Base-by-base conservation (phyloP, 2,329 filamentous ascomycete species). In the Phaeoacremonium minimum region DNA sequence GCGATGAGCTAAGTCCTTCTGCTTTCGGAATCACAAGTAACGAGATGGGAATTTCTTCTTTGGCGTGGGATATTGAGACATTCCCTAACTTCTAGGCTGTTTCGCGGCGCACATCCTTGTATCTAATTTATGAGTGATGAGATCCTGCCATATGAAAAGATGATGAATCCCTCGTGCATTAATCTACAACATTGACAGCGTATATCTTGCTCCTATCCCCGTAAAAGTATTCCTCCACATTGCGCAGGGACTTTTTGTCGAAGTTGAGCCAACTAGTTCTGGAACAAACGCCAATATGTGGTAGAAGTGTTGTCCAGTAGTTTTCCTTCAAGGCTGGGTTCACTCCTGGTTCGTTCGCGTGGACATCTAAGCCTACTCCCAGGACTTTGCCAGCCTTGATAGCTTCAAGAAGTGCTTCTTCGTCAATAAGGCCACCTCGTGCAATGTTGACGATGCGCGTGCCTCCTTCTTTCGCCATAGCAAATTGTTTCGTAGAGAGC, bases 401-500 rank as follows among this genome's bases (percentile, higher is more conserved):
- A 4, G 59, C 58, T 3, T 51, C 44, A 2, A 61, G 43, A 30
- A 63, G 37, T 2, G 56, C 57, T 13, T 50, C 45, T 41, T 64
- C 59, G 37, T 57, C 48, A 4, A 64, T 52, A 7, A 60, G 42
- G 14, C 49, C 47, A 13, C 59, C 59, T 14, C 59, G 43, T 3
- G 58, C 53, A 30, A 60, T 56, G 36, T 63, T 61, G 4, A 60
- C 53, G 37, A 63, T 46, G 15, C 57, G 17, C 36, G 59, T 40
- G 33, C 49, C 44, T 43, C 56, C 46, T 33, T 50, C 38, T 35
- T 42, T 50, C 32, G 49, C 41, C 33, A 37, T 16, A 2, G 36
- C 40, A 11, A 56, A 41, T 35, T 50, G 37, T 31, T 28, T 15
- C 6, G 20, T 30, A 7, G 45, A 51, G 14, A 58, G 44, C 30